Percentiles rank a stretch among this genome's conserved stretches.
Conservation (phyloP, 2,329 filamentous ascomycete species). For the Diaporthe ampelina region DNA sequence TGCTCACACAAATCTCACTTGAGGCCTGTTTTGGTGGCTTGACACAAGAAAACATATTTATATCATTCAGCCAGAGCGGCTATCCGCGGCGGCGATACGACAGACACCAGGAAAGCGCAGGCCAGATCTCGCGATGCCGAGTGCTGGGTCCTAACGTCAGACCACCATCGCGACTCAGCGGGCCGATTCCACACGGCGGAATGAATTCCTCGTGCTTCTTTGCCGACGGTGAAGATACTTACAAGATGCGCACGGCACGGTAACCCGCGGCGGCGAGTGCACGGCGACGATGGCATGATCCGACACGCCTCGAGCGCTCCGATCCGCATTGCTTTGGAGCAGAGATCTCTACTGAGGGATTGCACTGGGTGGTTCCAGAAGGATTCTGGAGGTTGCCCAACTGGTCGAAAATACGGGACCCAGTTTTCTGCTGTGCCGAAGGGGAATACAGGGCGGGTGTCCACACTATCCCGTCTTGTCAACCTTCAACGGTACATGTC, state of each 20-base stretch:
- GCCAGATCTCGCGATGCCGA: slow-evolving; percentile 19
- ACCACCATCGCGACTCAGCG: slow-evolving; percentile 17
- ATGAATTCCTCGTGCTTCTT: slow-evolving; percentile 7
- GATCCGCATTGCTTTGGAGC: not conserved
- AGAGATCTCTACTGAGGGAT: not conserved
- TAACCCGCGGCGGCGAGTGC: not conserved
- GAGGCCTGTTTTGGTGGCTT: slow-evolving; percentile 1
- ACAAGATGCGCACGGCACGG: not conserved
- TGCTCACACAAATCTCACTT: not conserved
- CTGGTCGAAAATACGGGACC: slow-evolving; percentile 1
- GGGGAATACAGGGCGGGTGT: too few species aligned
- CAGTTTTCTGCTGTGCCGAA: slow-evolving; percentile 22
- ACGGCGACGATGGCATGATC: slow-evolving; percentile 6
- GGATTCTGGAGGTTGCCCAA: not conserved
- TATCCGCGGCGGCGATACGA: slow-evolving; percentile 20
- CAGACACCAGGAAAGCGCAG: not conserved
- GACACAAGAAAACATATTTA: not conserved
- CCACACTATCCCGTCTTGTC: slow-evolving; percentile 7
- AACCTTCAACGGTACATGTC: not conserved
- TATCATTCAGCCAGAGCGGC: slow-evolving; percentile 2
- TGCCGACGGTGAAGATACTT: not conserved
- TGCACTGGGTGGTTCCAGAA: not conserved
- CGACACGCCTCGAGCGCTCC: not conserved
- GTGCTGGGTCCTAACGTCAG: slow-evolving; percentile 24
- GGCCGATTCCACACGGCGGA: slow-evolving; percentile 21